Evolutionary conservation across 2,329 filamentous ascomycete species (phyloP).

Genomic region (Trichoderma sp.): DNA sequence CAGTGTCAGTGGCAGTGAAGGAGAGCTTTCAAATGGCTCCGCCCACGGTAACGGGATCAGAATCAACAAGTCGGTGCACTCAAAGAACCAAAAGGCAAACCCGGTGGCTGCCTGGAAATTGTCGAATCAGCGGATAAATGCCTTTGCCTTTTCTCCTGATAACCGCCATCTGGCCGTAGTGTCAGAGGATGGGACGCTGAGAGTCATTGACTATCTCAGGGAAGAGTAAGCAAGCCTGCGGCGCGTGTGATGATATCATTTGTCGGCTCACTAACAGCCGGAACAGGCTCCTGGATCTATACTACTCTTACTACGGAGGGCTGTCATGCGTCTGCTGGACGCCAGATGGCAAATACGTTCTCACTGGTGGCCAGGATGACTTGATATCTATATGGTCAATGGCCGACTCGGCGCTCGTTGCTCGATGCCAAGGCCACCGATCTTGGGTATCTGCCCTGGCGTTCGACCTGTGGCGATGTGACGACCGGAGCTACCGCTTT

Average conservation of each 20-base stretch:
- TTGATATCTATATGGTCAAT: constrained; percentile 95
- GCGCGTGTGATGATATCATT: not conserved
- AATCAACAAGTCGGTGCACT: constrained; percentile 88
- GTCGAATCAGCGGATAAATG: constrained; percentile 86
- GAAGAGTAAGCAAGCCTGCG: constrained; percentile 67
- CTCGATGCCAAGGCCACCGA: constrained; percentile 90
- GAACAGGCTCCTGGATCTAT: constrained; percentile 77
- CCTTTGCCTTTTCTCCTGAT: constrained; percentile 90
- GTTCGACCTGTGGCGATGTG: constrained; percentile 96
- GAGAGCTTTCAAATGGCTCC: constrained; percentile 41
- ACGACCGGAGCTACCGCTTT: constrained; percentile 92
- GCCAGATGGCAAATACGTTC: constrained; percentile 91
- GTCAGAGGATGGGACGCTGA: constrained; percentile 85
- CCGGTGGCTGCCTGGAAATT: constrained; percentile 92
- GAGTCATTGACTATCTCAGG: constrained; percentile 87
- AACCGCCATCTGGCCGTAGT: constrained; percentile 84
- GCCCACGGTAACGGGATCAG: constrained; percentile 57
- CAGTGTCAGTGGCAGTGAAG: constrained; percentile 67
- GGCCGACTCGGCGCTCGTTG: constrained; percentile 79
- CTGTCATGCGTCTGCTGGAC: constrained; percentile 96
- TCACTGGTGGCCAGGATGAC: constrained; percentile 95
- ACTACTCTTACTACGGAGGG: constrained; percentile 89
- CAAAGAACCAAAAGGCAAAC: constrained; percentile 89
- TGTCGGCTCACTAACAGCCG: constrained; percentile 26
- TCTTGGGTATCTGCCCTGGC: constrained; percentile 93